Percentiles rank a stretch among this genome's conserved stretches.
These are phyloP conservation scores for Termitomyces sp. DNA, from an alignment of 768 basidiomycete genomes.

Conservation along the genomic window DNA sequence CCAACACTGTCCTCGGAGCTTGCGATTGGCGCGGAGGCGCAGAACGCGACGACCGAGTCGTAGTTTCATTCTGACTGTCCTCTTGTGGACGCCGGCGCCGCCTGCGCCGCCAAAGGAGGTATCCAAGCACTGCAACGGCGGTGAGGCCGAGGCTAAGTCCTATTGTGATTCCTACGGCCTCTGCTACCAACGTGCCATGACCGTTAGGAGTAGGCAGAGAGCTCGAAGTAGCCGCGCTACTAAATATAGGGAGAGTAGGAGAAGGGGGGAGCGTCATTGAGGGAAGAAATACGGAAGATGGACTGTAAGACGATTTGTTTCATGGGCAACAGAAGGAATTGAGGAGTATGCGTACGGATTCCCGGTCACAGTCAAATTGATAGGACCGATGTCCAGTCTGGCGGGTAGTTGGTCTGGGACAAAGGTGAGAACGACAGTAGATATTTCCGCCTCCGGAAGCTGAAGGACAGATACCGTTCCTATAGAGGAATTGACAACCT, in stretches of 20 bases:
- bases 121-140: slow-evolving; percentile 13
- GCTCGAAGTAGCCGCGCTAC: not conserved
- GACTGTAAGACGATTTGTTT: slow-evolving; percentile 4
- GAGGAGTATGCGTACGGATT: slow-evolving; percentile 24
- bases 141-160: slow-evolving; percentile 25
- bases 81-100: slow-evolving; percentile 8
- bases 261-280: slow-evolving; percentile 29
- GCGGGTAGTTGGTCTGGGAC: slow-evolving; percentile 19
- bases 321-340: not conserved
- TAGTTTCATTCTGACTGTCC: slow-evolving; percentile 6
- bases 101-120: slow-evolving; percentile 20
- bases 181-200: slow-evolving; percentile 9
- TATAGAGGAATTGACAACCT: slow-evolving; percentile 35
- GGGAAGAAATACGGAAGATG: slow-evolving; percentile 27
- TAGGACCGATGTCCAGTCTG: slow-evolving; percentile 30
- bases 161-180: slow-evolving; percentile 21
- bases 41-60: not conserved
- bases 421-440: slow-evolving; percentile 38
- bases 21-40: not conserved
- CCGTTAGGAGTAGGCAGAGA: slow-evolving; percentile 8
- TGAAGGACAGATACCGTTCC: slow-evolving; percentile 31
- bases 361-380: slow-evolving; percentile 31
- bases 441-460: slow-evolving; percentile 32
- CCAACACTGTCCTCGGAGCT: not conserved
- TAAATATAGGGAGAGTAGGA: slow-evolving; percentile 25